Percentiles rank a stretch among this genome's conserved stretches.
Conservation (phyloP, 257 asterid genomes). For the Gardenia jasminoides region DNA sequence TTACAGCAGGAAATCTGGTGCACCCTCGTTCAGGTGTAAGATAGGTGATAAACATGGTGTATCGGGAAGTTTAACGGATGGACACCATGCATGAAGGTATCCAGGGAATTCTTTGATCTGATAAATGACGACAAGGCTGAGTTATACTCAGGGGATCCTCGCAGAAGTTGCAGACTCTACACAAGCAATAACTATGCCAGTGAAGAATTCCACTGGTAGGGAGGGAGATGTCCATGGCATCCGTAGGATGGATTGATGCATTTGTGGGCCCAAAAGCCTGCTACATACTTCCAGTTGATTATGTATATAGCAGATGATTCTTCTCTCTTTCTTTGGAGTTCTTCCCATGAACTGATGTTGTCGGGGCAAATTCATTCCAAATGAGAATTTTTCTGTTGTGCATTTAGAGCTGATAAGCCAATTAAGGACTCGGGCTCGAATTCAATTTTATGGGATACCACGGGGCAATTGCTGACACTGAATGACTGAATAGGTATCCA, state of each 20-base stretch:
- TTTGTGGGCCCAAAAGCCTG: conserved; percentile 33
- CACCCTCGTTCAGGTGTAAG: not conserved
- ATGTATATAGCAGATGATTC: not conserved
- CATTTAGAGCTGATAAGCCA: conserved; percentile 27
- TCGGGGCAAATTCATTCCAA: conserved; percentile 25
- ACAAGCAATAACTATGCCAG: conserved; percentile 27
- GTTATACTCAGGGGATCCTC: conserved; percentile 29
- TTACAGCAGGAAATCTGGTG: not conserved
- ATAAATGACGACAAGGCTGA: conserved; percentile 35
- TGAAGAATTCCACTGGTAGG: conserved; percentile 27
- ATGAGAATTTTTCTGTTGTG: conserved; percentile 22
- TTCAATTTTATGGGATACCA: conserved; percentile 17
- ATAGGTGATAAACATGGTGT: conserved; percentile 57
- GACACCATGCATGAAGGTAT: conserved; percentile 33
- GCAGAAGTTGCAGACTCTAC: conserved; percentile 40
- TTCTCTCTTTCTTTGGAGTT: not conserved
- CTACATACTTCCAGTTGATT: too few species aligned
- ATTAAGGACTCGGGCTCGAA: conserved; percentile 36
- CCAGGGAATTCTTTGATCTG: conserved; percentile 37
- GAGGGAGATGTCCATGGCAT: conserved; percentile 28
- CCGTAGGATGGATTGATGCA: conserved; percentile 27
- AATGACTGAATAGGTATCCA: conserved; percentile 23
- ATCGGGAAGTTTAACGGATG: conserved; percentile 23
- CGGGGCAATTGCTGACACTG: conserved; percentile 21
- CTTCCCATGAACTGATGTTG: conserved; percentile 27